Evolutionary conservation across 306 rosid species (phyloP).

Genomic region (Quercus ilex): DNA sequence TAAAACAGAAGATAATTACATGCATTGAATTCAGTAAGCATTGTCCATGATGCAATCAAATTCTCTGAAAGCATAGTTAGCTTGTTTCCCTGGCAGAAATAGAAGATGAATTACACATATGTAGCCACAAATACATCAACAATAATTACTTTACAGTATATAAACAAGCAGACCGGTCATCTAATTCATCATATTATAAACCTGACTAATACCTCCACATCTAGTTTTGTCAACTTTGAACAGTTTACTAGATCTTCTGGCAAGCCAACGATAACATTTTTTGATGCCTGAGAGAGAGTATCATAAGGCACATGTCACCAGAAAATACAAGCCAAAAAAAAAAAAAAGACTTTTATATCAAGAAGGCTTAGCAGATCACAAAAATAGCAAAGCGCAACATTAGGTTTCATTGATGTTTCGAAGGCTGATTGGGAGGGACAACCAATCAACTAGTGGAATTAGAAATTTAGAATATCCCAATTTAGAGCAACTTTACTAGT

Average conservation of each 20-base stretch:
- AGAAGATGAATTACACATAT: constrained; percentile 7
- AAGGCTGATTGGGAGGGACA: too few relatives aligned
- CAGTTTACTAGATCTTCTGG: constrained; percentile 78
- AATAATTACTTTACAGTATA: constrained; percentile 1
- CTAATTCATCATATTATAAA: constrained; percentile 12
- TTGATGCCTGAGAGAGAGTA: constrained; percentile 65
- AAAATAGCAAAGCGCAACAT: neutral
- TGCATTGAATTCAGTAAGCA: constrained; percentile 85
- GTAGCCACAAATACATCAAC: constrained; percentile 16
- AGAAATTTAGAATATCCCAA: too few relatives aligned
- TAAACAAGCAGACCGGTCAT: neutral
- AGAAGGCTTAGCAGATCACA: neutral
- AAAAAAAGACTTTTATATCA: neutral
- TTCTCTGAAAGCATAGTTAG: constrained; percentile 53
- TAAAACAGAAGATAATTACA: constrained; percentile 41
- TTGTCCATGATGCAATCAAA: constrained; percentile 71
- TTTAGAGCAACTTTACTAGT: too few relatives aligned
- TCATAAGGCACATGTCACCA: constrained; percentile 14
- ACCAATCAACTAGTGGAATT: too few relatives aligned
- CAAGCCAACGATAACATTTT: constrained; percentile 64
- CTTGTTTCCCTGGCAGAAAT: constrained; percentile 74
- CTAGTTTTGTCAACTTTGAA: constrained; percentile 78
- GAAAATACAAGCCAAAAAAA: neutral
- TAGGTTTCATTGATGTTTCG: too few relatives aligned
- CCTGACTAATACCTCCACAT: constrained; percentile 67